Evolutionary conservation across 2,329 filamentous ascomycete species (phyloP).

Genomic region (Aschersonia sp.): DNA sequence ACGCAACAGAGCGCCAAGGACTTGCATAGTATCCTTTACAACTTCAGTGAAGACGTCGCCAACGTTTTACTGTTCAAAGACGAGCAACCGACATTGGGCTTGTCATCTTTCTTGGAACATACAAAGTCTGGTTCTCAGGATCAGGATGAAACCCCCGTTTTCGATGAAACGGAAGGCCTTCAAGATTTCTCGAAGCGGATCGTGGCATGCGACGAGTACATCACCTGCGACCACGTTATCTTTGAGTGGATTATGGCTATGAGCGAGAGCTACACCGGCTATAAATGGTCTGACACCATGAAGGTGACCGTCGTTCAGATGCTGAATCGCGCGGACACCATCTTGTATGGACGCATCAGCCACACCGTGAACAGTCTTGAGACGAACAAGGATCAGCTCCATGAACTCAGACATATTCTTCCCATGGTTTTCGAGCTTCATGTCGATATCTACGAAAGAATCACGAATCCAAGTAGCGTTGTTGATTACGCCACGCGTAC

Average conservation of each 20-base stretch:
- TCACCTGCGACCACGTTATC: constrained; percentile 40
- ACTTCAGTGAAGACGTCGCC: constrained; percentile 39
- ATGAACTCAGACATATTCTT: constrained; percentile 27
- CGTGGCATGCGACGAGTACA: constrained; percentile 28
- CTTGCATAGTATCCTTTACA: constrained; percentile 30
- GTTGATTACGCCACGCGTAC: constrained; percentile 33
- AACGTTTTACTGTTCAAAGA: constrained; percentile 38
- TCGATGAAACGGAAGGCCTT: constrained; percentile 39
- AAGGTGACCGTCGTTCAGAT: constrained; percentile 43
- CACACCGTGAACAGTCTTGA: constrained; percentile 22
- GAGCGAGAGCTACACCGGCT: constrained; percentile 34
- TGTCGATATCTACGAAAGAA: constrained; percentile 44
- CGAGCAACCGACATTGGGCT: constrained; percentile 34
- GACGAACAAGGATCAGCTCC: constrained; percentile 11
- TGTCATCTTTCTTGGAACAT: constrained; percentile 50
- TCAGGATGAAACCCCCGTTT: constrained; percentile 27
- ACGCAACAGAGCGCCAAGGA: constrained; percentile 31
- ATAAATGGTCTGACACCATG: constrained; percentile 42
- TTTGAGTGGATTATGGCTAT: constrained; percentile 43
- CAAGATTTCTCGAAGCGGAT: constrained; percentile 33
- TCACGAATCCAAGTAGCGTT: constrained; percentile 40
- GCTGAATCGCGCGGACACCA: constrained; percentile 36
- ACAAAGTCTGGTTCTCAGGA: constrained; percentile 41
- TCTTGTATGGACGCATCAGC: constrained; percentile 31
- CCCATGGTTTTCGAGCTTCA: constrained; percentile 50